phyloP scores from a whole-genome alignment of 2,329 filamentous ascomycete species.

The Aspergillus tanneri region DNA sequence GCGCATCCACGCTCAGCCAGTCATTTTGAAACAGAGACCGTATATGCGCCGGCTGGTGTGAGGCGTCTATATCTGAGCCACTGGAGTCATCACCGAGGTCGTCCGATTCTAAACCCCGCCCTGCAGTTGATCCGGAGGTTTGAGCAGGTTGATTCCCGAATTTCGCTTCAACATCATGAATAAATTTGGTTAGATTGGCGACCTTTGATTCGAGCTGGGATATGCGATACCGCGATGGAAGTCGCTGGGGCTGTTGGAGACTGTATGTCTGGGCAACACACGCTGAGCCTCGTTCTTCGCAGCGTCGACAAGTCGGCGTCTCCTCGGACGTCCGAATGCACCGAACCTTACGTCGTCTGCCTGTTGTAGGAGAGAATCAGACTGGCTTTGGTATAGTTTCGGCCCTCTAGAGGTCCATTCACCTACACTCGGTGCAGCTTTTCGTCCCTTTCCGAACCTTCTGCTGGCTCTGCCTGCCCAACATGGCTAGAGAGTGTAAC shows the following conservation, averaged over 20 bases:
- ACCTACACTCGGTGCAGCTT: conserved; percentile 24
- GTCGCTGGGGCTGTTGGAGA: conserved; percentile 9
- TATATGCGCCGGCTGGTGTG: conserved; percentile 15
- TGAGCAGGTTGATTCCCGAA: conserved; percentile 11
- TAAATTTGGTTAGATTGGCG: conserved; percentile 13
- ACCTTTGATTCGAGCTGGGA: conserved; percentile 19
- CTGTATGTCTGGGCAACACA: conserved; percentile 17
- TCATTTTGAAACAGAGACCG: conserved; percentile 22
- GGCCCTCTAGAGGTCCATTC: neutral
- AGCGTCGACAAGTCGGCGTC: conserved; percentile 17
- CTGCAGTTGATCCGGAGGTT: neutral
- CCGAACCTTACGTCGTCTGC: conserved; percentile 21
- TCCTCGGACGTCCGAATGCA: conserved; percentile 18
- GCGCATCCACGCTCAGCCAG: conserved; percentile 17
- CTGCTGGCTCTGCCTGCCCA: conserved; percentile 3
- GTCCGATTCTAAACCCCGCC: conserved; percentile 2
- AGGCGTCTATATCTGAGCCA: conserved; percentile 13
- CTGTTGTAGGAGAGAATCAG: conserved; percentile 4
- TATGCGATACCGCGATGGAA: conserved; percentile 20
- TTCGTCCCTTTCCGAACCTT: conserved; percentile 18
- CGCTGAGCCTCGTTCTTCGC: conserved; percentile 16
- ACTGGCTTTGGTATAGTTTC: neutral
- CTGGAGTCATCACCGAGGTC: conserved; percentile 15
- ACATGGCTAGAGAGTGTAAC: conserved; percentile 8
- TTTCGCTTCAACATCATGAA: conserved; percentile 13